phyloP scores from a whole-genome alignment of 2,329 filamentous ascomycete species.

The Aureobasidium melanogenum region DNA sequence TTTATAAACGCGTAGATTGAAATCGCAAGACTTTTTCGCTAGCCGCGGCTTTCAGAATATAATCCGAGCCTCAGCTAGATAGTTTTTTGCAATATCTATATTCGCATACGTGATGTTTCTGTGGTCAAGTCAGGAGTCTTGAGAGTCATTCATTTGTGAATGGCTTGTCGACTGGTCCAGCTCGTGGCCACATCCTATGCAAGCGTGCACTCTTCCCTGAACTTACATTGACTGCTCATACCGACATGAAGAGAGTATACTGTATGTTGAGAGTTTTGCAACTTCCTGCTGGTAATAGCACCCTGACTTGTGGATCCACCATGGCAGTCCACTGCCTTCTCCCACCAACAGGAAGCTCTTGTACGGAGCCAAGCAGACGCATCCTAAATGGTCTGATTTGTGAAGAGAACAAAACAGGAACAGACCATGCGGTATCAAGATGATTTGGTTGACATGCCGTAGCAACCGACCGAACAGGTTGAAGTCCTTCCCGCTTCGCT shows the following conservation, averaged over 20 bases:
- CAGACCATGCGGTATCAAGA: background rate
- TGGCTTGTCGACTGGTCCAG: background rate
- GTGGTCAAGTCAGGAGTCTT: background rate
- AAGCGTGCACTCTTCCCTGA: background rate
- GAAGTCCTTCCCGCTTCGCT: background rate
- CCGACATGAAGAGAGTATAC: background rate
- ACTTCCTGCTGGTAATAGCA: background rate
- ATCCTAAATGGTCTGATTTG: background rate
- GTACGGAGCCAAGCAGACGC: background rate
- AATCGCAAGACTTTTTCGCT: slow-evolving; percentile 83
- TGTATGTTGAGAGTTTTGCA: background rate
- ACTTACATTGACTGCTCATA: background rate
- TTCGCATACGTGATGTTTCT: background rate
- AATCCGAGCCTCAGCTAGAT: slow-evolving; percentile 85
- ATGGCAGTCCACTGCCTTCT: too few species aligned
- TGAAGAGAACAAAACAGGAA: background rate
- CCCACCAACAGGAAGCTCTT: too few species aligned
- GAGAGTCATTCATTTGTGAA: background rate
- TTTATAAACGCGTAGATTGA: slow-evolving; percentile 72
- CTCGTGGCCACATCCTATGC: background rate
- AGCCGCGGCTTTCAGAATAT: slow-evolving; percentile 72
- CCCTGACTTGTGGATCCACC: background rate
- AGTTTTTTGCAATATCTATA: slow-evolving; percentile 43
- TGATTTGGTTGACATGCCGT: background rate
- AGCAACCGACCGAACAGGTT: background rate